These are phyloP conservation scores for Hyaloscypha finlandica DNA, from an alignment of 495 filamentous ascomycete species.

Conservation along the genomic window DNA sequence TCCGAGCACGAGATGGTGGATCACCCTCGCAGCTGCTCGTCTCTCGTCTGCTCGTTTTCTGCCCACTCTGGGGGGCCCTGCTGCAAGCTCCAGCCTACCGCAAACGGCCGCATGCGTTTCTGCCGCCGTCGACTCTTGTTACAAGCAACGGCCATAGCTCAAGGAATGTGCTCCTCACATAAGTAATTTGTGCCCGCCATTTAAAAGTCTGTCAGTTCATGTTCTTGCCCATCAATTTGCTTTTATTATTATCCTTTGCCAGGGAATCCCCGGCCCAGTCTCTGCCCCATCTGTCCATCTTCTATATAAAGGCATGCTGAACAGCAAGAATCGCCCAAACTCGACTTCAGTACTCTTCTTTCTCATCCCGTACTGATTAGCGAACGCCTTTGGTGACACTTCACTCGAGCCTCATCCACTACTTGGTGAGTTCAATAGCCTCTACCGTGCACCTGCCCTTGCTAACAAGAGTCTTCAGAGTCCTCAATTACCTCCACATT, in stretches of 20 bases:
- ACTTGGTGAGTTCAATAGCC: background rate
- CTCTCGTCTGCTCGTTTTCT: slow-evolving; percentile 25
- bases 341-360: slow-evolving; percentile 9
- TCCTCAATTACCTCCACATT: background rate
- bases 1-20: slow-evolving; percentile 30
- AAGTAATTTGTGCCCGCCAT: slow-evolving; percentile 23
- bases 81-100: slow-evolving; percentile 16
- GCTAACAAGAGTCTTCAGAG: background rate
- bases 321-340: slow-evolving; percentile 7
- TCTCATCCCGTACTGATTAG: background rate
- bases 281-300: slow-evolving; percentile 5
- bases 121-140: slow-evolving; percentile 17
- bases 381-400: background rate
- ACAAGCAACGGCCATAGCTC: slow-evolving; percentile 29
- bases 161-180: slow-evolving; percentile 22
- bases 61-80: slow-evolving; percentile 14
- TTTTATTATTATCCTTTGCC: slow-evolving; percentile 24
- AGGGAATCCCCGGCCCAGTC: slow-evolving; percentile 9
- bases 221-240: slow-evolving; percentile 15
- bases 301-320: slow-evolving; percentile 30
- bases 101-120: slow-evolving; percentile 15
- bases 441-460: background rate
- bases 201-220: slow-evolving; percentile 6
- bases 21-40: slow-evolving; percentile 32
- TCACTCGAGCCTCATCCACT: background rate